Evolutionary conservation across 805 yeast species (phyloP).

Genomic region (Nakazawaea wickerhamii): DNA sequence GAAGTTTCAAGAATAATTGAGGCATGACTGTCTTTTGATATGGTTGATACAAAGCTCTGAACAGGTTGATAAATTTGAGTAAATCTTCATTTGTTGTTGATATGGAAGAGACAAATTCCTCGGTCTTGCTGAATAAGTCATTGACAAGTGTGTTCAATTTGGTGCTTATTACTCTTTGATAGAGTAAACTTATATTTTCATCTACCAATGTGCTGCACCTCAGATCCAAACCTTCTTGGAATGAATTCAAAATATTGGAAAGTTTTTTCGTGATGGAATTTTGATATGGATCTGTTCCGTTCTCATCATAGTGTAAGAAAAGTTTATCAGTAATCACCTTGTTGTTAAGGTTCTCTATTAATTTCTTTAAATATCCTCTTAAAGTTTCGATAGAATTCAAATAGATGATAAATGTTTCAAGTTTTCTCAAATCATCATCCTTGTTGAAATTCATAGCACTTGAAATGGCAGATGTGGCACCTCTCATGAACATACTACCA

Average conservation of each 20-base stretch:
- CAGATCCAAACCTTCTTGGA: constrained; percentile 15
- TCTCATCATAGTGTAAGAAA: constrained; percentile 27
- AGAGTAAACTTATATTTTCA: constrained; percentile 38
- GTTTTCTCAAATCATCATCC: constrained; percentile 39
- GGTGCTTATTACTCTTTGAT: constrained; percentile 30
- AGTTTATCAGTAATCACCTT: constrained; percentile 23
- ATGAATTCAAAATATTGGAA: background rate
- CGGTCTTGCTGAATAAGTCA: constrained; percentile 33
- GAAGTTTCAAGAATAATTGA: constrained; percentile 2
- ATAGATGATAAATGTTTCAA: constrained; percentile 58
- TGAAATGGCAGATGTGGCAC: constrained; percentile 33
- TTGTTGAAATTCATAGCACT: constrained; percentile 29
- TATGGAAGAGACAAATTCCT: constrained; percentile 27
- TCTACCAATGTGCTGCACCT: constrained; percentile 33
- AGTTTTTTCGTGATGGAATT: constrained; percentile 7
- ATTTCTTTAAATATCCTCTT: constrained; percentile 48
- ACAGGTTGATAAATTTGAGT: constrained; percentile 48
- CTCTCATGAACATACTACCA: constrained; percentile 33
- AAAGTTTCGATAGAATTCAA: constrained; percentile 70
- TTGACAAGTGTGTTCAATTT: constrained; percentile 30
- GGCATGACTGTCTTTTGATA: constrained; percentile 54
- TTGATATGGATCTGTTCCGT: constrained; percentile 1
- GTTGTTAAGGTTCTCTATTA: constrained; percentile 38
- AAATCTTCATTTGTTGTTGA: constrained; percentile 23
- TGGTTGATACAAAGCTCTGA: constrained; percentile 64